Percentiles rank a stretch among this genome's conserved stretches.
These are phyloP conservation scores for Neostapfia colusana DNA, from an alignment of 176 grass and related monocot species.

Conservation along the genomic window DNA sequence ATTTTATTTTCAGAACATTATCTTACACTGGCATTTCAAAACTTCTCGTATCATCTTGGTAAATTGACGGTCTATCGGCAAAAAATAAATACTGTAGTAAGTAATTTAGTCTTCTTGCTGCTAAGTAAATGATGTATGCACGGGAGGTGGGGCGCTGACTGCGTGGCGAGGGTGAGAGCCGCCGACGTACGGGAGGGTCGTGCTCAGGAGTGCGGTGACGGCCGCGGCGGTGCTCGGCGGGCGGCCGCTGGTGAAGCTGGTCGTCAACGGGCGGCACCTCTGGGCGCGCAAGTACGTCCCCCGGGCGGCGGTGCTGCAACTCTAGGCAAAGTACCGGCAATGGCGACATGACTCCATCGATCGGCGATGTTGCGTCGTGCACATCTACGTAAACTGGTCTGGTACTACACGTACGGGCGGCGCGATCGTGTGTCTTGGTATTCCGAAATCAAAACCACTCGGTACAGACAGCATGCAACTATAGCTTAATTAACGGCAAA, in stretches of 20 bases:
- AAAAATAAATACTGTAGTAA: too few species aligned
- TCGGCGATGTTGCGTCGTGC: too few species aligned
- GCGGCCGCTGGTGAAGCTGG: conserved; percentile 51
- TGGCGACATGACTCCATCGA: neutral
- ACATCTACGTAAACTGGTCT: neutral
- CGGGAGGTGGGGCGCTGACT: conserved; percentile 61
- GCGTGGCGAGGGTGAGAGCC: conserved; percentile 51
- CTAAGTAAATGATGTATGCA: too few species aligned
- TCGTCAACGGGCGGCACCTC: conserved; percentile 61
- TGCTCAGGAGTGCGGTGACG: conserved; percentile 36
- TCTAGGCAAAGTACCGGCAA: too few species aligned
- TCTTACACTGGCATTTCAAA: neutral
- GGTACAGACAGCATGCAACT: neutral
- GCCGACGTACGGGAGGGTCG: conserved; percentile 60
- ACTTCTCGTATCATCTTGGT: neutral
- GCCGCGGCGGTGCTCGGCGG: conserved; percentile 46
- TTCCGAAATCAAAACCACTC: too few species aligned
- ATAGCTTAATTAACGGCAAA: neutral
- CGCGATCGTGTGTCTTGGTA: neutral
- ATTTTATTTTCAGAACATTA: too few species aligned
- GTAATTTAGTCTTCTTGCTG: too few species aligned
- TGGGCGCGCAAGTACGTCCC: conserved; percentile 72
- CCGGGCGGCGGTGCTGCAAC: neutral
- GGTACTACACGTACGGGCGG: neutral
- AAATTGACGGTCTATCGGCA: too few species aligned